Percentiles rank a stretch among this genome's conserved stretches.
Evolutionary conservation across 768 basidiomycete genomes (phyloP).

Genomic region (Gyrodon lividus): DNA sequence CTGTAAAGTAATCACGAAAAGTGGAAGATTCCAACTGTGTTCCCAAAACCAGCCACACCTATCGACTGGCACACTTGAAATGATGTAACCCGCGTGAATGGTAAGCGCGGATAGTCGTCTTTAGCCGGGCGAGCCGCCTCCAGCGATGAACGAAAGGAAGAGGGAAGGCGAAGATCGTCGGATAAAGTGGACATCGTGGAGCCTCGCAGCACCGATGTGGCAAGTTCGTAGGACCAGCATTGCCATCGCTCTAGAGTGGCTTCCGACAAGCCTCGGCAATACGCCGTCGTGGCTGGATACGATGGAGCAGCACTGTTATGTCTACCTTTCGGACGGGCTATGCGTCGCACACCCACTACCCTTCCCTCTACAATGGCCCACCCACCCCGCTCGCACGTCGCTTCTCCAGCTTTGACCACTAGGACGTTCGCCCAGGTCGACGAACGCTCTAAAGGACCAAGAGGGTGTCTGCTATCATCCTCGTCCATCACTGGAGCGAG

Average conservation of each 20-base stretch:
- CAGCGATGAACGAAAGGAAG: conserved; percentile 1
- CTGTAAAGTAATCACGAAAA: conserved; percentile 21
- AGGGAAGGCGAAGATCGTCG: conserved; percentile 15
- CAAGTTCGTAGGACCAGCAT: conserved; percentile 73
- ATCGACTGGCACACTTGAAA: conserved; percentile 48
- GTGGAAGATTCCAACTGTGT: conserved; percentile 45
- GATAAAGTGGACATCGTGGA: conserved; percentile 52
- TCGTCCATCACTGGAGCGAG: conserved; percentile 38
- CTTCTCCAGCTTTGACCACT: conserved; percentile 51
- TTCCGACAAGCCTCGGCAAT: conserved; percentile 48
- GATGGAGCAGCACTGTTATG: conserved; percentile 23
- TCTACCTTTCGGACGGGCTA: conserved; percentile 43
- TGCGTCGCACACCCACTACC: conserved; percentile 70
- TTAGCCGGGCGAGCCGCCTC: conserved; percentile 1
- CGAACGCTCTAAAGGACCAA: conserved; percentile 37
- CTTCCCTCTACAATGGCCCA: conserved; percentile 66
- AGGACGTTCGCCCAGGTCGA: conserved; percentile 48
- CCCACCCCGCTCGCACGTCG: conserved; percentile 69
- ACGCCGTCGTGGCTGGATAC: conserved; percentile 12
- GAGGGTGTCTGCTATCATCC: conserved; percentile 21
- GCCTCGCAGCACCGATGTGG: conserved; percentile 44
- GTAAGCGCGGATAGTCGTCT: conserved; percentile 51
- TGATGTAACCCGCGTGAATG: conserved; percentile 77
- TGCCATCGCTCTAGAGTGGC: conserved; percentile 82
- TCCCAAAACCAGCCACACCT: conserved; percentile 74